Evolutionary conservation across 164 flowering plant genomes (phyloP), one percentile per base, ranked within the genome.

Genomic region (Piper longum): DNA sequence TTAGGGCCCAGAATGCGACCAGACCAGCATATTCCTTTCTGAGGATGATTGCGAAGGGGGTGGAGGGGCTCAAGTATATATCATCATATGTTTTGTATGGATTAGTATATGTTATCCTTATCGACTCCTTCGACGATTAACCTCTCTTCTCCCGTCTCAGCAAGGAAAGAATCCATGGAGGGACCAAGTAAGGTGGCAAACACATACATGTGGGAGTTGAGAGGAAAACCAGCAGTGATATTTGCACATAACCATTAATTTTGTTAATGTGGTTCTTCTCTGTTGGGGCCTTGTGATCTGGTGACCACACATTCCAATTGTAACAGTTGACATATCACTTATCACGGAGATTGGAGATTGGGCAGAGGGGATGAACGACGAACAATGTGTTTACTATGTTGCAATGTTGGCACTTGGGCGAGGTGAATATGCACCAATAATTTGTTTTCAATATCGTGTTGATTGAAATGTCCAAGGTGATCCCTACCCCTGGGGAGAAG

Each of bases 171-270:
- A 36, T 59, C 43, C 43, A 64, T n/a, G 68, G 41, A 51, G 76
- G 63, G 78, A 73, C 80, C 84, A 72, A 39, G 13, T 60, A 78
- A 82, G 82, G 91, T 83, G 89, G 88, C 86, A 82, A 80, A 77
- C 91, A 85, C 71, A 82, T 83, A 82, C 67, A 83, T 82, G 66
- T 71, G 64, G 63, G 70, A 73, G 72, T 77, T 76, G 84, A 78
- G 80, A 79, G 64, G 64, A 69, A 63, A 64, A 72, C 36, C 36
- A 26, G 36, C 36, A 26, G 36, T 26, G 36, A 26, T 26, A 26
- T 26, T 26, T 26, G 36, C 61, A 71, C 54, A 60, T 70, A 56
- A 26, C 59, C 16, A 2, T 17, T 16, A 36, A 54, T 69, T 41
- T 67, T 36, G 66, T 63, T 63, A 61, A 74, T 26, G 36, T 26